Percentiles rank a stretch among this genome's conserved stretches.
phyloP scores from a whole-genome alignment of 495 filamentous ascomycete species.

The Niebla homalea region DNA sequence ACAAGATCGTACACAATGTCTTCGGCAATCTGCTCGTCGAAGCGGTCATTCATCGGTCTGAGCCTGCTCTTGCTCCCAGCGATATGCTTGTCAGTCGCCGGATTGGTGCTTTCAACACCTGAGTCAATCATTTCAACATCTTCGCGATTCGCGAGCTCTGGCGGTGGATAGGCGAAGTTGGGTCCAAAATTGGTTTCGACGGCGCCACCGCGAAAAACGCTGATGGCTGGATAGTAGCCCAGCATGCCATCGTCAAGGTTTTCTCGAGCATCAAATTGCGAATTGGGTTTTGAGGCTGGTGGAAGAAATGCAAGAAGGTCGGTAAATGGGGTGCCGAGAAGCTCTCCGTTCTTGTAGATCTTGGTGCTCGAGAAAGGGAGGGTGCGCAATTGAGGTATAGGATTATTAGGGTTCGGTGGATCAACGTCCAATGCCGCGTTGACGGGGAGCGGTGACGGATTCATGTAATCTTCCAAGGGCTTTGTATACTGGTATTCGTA shows the following conservation, averaged over 20 bases:
- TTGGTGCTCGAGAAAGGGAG: constrained; percentile 76
- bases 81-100: constrained; percentile 7
- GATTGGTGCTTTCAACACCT: constrained; percentile 3
- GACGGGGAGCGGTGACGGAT: constrained; percentile 45
- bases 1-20: constrained; percentile 84
- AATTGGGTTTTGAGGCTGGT: constrained; percentile 62
- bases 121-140: constrained; percentile 40
- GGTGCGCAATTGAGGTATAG: constrained; percentile 59
- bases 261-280: constrained; percentile 61
- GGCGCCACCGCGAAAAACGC: constrained; percentile 80
- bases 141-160: constrained; percentile 27
- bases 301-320: constrained; percentile 86
- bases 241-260: constrained; percentile 83
- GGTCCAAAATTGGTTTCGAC: constrained; percentile 86
- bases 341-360: constrained; percentile 80
- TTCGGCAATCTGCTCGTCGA: constrained; percentile 89
- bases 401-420: constrained; percentile 55
- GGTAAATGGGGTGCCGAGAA: constrained; percentile 78
- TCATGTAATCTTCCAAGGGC: constrained; percentile 75
- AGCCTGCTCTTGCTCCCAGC: constrained; percentile 22
- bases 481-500: constrained; percentile 84
- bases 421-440: constrained; percentile 28
- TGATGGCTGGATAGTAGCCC: constrained; percentile 89
- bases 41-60: constrained; percentile 60
- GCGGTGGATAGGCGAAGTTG: constrained; percentile 77